phyloP scores from a whole-genome alignment of 352 stramenopile species.

The Phytopythium mirpurense region DNA sequence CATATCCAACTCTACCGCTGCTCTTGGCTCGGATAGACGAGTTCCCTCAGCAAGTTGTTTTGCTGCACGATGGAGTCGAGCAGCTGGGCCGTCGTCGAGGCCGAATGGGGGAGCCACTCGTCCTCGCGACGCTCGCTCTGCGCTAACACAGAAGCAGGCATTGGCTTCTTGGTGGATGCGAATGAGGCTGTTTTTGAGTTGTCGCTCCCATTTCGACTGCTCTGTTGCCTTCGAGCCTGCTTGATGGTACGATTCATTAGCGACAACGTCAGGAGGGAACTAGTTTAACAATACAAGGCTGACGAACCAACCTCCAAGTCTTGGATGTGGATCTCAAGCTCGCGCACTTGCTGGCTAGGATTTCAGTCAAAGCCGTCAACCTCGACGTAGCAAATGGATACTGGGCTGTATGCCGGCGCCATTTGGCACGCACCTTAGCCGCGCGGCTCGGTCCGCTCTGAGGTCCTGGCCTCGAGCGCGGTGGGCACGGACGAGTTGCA shows the following conservation, averaged over 20 bases:
- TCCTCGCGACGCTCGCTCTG: background rate
- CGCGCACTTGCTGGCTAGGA: conserved; percentile 22
- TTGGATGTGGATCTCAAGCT: conserved; percentile 23
- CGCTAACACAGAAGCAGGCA: background rate
- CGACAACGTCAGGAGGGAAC: background rate
- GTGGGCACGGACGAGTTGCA: conserved; percentile 21
- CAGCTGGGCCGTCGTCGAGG: conserved; percentile 5
- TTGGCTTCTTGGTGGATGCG: background rate
- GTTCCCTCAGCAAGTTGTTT: conserved; percentile 21
- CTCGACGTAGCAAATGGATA: too few relatives aligned
- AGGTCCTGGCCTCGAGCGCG: conserved; percentile 1
- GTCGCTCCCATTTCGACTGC: background rate
- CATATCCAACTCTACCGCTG: too few relatives aligned
- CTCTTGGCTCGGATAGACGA: conserved; percentile 10
- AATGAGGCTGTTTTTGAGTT: background rate
- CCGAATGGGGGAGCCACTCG: background rate
- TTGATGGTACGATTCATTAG: background rate
- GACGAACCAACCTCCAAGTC: conserved; percentile 20
- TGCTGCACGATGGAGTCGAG: conserved; percentile 20
- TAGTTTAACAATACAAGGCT: background rate
- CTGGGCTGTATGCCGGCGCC: too few relatives aligned
- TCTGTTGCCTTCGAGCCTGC: background rate
- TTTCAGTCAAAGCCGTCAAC: background rate
- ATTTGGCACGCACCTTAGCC: conserved; percentile 5
- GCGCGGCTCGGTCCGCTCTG: background rate